These are phyloP conservation scores for Xerocomus minutiporus DNA, from an alignment of 1,284 basidiomycete genomes.

Conservation along the genomic window DNA sequence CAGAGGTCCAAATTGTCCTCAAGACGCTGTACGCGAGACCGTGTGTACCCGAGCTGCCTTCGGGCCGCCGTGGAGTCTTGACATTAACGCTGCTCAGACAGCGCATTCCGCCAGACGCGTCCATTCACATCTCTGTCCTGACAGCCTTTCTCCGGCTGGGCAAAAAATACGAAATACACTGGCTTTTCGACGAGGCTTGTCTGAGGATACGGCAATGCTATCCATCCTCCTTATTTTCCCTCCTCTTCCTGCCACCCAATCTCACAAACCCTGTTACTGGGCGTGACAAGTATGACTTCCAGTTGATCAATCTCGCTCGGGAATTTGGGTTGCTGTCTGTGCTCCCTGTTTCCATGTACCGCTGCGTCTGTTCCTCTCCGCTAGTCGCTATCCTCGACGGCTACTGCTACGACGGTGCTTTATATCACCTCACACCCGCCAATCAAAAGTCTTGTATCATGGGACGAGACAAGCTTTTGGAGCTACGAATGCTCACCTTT, in stretches of 20 bases:
- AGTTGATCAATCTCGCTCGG: conserved; percentile 25
- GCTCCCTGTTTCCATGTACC: conserved; percentile 27
- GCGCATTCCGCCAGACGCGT: conserved; percentile 17
- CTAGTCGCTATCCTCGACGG: conserved; percentile 22
- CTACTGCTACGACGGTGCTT: conserved; percentile 19
- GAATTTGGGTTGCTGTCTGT: conserved; percentile 23
- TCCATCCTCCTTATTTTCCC: conserved; percentile 25
- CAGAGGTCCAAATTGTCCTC: conserved; percentile 28
- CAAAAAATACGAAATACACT: conserved; percentile 26
- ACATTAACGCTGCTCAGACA: conserved; percentile 18
- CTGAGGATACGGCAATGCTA: conserved; percentile 23
- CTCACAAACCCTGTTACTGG: conserved; percentile 19
- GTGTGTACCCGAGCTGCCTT: conserved; percentile 19
- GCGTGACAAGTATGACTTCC: conserved; percentile 26
- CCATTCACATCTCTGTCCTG: conserved; percentile 21
- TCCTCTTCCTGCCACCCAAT: conserved; percentile 22
- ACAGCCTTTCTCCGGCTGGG: conserved; percentile 25
- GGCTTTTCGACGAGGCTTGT: conserved; percentile 26
- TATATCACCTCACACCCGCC: conserved; percentile 15
- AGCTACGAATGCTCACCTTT: conserved; percentile 20
- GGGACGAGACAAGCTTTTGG: conserved; percentile 24
- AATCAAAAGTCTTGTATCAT: conserved; percentile 28
- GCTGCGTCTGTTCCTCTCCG: conserved; percentile 19
- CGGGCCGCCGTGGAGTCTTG: background rate
- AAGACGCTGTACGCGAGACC: conserved; percentile 23